A percentile compares a stretch with the other conserved stretches of the same genome.
These are phyloP conservation scores for Hypoxylon sp. DNA, from an alignment of 2,329 filamentous ascomycete species.

Conservation along the genomic window DNA sequence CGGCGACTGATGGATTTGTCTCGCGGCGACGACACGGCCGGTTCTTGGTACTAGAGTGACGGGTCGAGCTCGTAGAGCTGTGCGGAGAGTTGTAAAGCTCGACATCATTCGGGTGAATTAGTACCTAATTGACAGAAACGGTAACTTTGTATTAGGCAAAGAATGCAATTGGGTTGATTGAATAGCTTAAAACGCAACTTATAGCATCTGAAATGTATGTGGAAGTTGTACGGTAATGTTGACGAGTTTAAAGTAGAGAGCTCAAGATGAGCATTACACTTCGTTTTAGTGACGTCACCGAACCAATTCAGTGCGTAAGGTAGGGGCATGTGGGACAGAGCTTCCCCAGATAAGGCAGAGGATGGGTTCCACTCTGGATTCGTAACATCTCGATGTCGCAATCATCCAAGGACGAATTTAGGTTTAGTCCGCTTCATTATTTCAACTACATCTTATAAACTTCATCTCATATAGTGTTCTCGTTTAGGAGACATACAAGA, in stretches of 20 bases:
- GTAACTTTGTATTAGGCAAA: neutral
- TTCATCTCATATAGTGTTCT: neutral
- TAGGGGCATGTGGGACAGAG: conserved; percentile 3
- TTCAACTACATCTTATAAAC: conserved; percentile 7
- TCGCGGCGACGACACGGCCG: conserved; percentile 32
- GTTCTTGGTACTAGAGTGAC: conserved; percentile 25
- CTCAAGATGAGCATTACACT: conserved; percentile 20
- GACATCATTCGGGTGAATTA: conserved; percentile 33
- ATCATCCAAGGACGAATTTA: neutral
- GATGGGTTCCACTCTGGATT: conserved; percentile 19
- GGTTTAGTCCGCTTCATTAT: conserved; percentile 11
- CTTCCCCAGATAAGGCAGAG: neutral
- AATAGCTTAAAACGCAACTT: neutral
- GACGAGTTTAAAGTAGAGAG: conserved; percentile 13
- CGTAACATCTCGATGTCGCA: conserved; percentile 16
- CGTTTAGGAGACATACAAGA: neutral
- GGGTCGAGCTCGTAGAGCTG: conserved; percentile 39
- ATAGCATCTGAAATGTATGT: neutral
- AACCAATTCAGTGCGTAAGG: neutral
- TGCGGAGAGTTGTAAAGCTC: conserved; percentile 42
- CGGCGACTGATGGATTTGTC: conserved; percentile 56
- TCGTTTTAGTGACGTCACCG: conserved; percentile 43
- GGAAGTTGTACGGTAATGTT: conserved; percentile 21
- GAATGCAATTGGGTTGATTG: conserved; percentile 10
- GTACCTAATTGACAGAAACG: neutral